These are phyloP conservation scores for Stipa capillata DNA, from an alignment of 176 grass and related monocot genomes.

Conservation along the genomic window DNA sequence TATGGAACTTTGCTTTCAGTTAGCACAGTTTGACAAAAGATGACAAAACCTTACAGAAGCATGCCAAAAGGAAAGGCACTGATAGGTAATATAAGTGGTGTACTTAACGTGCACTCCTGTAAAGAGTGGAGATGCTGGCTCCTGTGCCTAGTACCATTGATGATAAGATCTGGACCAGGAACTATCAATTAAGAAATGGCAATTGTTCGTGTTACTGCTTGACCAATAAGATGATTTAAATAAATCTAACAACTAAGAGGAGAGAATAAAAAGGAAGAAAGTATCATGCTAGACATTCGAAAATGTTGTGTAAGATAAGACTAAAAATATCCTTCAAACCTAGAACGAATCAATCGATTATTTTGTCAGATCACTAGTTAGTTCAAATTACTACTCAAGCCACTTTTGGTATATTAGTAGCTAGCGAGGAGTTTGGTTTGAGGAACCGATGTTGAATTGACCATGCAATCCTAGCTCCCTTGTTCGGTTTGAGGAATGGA, in stretches of 20 bases:
- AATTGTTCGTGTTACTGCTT: background rate
- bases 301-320: background rate
- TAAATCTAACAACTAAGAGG: background rate
- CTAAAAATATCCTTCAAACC: too few relatives aligned
- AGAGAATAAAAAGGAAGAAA: background rate
- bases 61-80: background rate
- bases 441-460: too few relatives aligned
- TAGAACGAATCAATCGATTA: too few relatives aligned
- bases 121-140: constrained; percentile 5
- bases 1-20: background rate
- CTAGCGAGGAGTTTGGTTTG: too few relatives aligned
- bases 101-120: background rate
- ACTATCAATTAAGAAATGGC: background rate
- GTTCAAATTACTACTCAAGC: too few relatives aligned
- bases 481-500: too few relatives aligned
- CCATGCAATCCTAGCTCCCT: too few relatives aligned
- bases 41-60: background rate
- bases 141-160: constrained; percentile 1
- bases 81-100: background rate
- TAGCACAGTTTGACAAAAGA: background rate
- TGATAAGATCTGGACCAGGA: constrained; percentile 22
- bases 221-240: background rate
- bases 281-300: background rate
- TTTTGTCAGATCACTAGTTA: too few relatives aligned
- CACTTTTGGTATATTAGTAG: too few relatives aligned